phyloP scores from a whole-genome alignment of 2,329 filamentous ascomycete species.

The Akanthomyces dipterigenus region DNA sequence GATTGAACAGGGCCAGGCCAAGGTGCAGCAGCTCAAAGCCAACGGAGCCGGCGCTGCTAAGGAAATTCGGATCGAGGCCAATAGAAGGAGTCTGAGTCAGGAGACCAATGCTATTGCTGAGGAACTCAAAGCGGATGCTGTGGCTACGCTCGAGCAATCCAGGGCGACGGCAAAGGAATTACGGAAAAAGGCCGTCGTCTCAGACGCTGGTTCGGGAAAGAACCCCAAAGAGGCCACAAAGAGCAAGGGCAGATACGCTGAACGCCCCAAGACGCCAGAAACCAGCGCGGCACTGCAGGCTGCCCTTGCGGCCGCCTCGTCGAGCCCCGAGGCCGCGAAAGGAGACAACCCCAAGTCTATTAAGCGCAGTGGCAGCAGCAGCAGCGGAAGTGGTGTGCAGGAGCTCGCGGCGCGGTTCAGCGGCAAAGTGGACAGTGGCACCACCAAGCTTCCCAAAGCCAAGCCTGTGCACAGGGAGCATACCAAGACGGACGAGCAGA shows the following conservation, averaged over 20 bases:
- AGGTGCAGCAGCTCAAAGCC: not conserved
- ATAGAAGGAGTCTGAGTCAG: not conserved
- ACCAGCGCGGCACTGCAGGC: constrained; percentile 5
- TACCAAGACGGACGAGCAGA: not conserved
- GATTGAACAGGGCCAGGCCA: constrained; percentile 1
- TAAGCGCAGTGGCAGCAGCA: not conserved
- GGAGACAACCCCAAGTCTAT: not conserved
- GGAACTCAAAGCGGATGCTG: not conserved
- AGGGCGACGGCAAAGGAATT: not conserved
- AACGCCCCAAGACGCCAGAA: not conserved
- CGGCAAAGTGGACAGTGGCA: not conserved
- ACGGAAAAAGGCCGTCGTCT: no score
- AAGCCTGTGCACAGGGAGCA: not conserved
- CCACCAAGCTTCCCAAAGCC: not conserved
- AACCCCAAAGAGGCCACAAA: not conserved
- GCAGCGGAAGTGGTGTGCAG: not conserved
- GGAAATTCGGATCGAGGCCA: not conserved
- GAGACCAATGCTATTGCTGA: not conserved
- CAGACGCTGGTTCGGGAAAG: not conserved
- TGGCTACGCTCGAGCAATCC: not conserved
- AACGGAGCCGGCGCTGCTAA: not conserved
- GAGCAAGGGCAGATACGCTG: not conserved
- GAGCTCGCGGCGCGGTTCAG: constrained; percentile 1
- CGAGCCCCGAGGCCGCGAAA: not conserved
- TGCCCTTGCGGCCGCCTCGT: not conserved